A percentile compares a stretch with the other conserved stretches of the same genome.
These are phyloP conservation scores for Geranium brycei DNA, from an alignment of 345 rosid species.

Conservation along the genomic window DNA sequence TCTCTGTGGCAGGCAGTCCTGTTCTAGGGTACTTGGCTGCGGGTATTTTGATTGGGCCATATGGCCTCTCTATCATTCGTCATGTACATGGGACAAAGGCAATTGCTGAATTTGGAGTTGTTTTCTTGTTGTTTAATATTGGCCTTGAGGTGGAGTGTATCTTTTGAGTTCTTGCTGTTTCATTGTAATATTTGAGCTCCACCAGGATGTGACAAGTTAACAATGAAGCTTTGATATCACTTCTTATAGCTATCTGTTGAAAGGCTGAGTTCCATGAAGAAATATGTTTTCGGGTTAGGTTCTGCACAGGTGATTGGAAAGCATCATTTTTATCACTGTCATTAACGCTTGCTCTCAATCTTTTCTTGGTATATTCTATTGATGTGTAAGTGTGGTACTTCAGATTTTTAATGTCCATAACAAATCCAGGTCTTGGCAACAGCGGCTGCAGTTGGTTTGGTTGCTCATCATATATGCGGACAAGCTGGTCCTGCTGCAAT, in stretches of 20 bases:
- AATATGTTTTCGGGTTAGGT: slow-evolving; percentile 94
- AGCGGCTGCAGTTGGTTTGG: slow-evolving; percentile 74
- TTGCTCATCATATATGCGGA: slow-evolving; percentile 67
- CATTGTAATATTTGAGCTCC: slow-evolving; percentile 11
- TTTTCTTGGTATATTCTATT: slow-evolving; percentile 4
- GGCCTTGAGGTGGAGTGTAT: slow-evolving; percentile 79
- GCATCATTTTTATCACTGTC: slow-evolving; percentile 7
- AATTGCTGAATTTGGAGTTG: slow-evolving; percentile 98
- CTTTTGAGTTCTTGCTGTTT: slow-evolving; percentile 7
- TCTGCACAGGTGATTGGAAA: slow-evolving; percentile 65
- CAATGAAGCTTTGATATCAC: slow-evolving; percentile 16
- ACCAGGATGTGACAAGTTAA: slow-evolving; percentile 9
- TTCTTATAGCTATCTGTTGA: slow-evolving; percentile 90
- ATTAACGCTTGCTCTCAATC: background rate
- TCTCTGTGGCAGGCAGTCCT: slow-evolving; percentile 72
- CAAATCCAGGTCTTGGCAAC: slow-evolving; percentile 73
- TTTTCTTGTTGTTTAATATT: slow-evolving; percentile 87
- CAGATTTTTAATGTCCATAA: slow-evolving; percentile 13
- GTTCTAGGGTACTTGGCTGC: slow-evolving; percentile 99
- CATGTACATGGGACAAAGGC: slow-evolving; percentile 97
- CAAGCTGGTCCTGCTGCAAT: slow-evolving; percentile 87
- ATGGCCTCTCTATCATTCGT: slow-evolving; percentile 90
- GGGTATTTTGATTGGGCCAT: slow-evolving; percentile 96
- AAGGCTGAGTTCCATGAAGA: slow-evolving; percentile 98
- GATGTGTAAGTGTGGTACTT: slow-evolving; percentile 7